Base-by-base conservation (phyloP, 805 yeast genomes). In the Metschnikowia kunwiensis region DNA sequence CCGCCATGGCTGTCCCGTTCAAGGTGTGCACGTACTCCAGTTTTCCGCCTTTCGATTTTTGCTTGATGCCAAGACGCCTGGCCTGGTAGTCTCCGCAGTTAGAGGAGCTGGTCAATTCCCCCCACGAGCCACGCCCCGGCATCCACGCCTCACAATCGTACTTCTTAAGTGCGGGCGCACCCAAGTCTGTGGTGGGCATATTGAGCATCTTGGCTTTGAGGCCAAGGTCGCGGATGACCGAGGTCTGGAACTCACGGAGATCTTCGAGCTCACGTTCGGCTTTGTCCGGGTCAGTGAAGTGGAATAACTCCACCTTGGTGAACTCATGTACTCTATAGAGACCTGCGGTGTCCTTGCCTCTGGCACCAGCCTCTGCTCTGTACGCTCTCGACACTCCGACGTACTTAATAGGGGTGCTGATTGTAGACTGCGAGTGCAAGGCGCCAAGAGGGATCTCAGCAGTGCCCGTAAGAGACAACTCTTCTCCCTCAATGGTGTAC, bases 61-160 rank as follows among this genome's bases (percentile, higher is more conserved):
- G 79, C 38, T 74, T 75, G 5, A 94, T 82, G 25, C 81, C 80
- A 49, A 93, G 69, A 51, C 97, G 73, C 58, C 96, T 73, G 6
- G 95, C 65, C 63, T 93, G 98, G 58, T 77, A 93, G 48, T 89
- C 97, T 3, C 87, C 76, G 59, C 98, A 93, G 55, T 89, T 91
- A 2, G 97, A 88, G 1, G 94, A 74, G 19, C 96, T 86, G 1
- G 95, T 80, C 21, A 93, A 70, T 57, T 93, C 98, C 4, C 98
- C 98, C 86, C 95, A 91, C 2, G 65, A 58, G 1, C 86, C 89
- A 50, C 96, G 75, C 2, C 97, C 97, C 0, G 97, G 97, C 97
- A 93, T 91, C 88, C 95, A 86, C 0, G 89, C 96, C 61, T 93
- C 98, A 39, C 89, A 86, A 51, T 93, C 98, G 55, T 80, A 86